A percentile compares a stretch with the other conserved stretches of the same genome.
These are phyloP conservation scores for Debaryomyces psychrophilus DNA, from an alignment of 1,139 yeast species.

Conservation along the genomic window DNA sequence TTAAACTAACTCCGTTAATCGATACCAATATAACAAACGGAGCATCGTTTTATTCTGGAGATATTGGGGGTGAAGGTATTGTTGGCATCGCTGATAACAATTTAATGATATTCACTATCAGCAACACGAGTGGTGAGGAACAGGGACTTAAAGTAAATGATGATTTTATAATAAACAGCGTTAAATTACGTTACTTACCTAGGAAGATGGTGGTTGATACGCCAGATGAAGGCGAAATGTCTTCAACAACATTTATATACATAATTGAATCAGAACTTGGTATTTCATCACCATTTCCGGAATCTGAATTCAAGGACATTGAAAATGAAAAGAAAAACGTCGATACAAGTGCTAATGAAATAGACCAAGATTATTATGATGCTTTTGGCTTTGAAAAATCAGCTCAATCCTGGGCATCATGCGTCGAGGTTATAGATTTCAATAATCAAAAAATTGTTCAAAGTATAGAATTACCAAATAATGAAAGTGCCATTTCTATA, in stretches of 20 bases:
- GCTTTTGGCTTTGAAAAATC: conserved; percentile 42
- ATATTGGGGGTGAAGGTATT: conserved; percentile 61
- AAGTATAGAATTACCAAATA: conserved; percentile 41
- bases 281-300: conserved; percentile 32
- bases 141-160: conserved; percentile 40
- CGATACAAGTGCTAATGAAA: conserved; percentile 8
- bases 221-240: conserved; percentile 18
- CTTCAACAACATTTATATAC: conserved; percentile 24
- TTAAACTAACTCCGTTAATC: conserved; percentile 48
- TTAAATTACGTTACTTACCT: conserved; percentile 57
- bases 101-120: conserved; percentile 64
- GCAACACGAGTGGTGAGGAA: conserved; percentile 28
- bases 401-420: conserved; percentile 48
- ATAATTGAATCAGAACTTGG: conserved; percentile 53
- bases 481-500: conserved; percentile 43
- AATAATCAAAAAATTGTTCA: conserved; percentile 38
- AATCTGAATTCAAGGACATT: conserved; percentile 1
- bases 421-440: conserved; percentile 54
- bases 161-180: conserved; percentile 47
- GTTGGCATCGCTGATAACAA: conserved; percentile 61
- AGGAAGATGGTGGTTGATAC: conserved; percentile 40
- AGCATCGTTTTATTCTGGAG: conserved; percentile 64
- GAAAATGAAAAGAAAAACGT: neutral
- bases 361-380: conserved; percentile 34
- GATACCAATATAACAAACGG: conserved; percentile 36